Evolutionary conservation across 2,329 filamentous ascomycete genomes (phyloP).

Genomic region (Raffaelea ambrosiae): DNA sequence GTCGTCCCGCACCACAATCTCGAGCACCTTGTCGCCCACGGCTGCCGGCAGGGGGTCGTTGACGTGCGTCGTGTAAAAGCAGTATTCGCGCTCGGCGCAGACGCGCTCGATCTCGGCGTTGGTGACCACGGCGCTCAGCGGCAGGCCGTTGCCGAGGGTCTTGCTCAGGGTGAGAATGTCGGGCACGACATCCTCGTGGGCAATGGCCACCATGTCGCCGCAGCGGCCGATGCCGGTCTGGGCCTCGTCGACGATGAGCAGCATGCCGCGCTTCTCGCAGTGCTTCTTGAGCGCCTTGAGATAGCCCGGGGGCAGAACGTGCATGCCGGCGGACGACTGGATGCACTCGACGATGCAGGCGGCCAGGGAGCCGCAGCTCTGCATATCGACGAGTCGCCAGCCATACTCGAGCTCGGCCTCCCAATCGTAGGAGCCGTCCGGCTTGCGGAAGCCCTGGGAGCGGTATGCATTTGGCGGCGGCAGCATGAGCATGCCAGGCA

Average conservation of each 20-base stretch:
- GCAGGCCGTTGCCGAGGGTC: conserved; percentile 36
- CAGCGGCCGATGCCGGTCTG: conserved; percentile 50
- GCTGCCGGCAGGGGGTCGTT: conserved; percentile 54
- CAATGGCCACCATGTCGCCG: conserved; percentile 50
- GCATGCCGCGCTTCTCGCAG: conserved; percentile 45
- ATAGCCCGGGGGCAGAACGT: conserved; percentile 46
- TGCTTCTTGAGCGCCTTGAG: conserved; percentile 40
- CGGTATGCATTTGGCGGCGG: conserved; percentile 54
- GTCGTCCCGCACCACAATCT: conserved; percentile 49
- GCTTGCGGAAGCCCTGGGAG: conserved; percentile 44
- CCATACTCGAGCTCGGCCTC: conserved; percentile 54
- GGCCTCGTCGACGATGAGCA: conserved; percentile 52
- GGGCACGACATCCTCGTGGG: conserved; percentile 33
- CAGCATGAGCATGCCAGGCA: conserved; percentile 49
- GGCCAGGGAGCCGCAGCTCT: conserved; percentile 50
- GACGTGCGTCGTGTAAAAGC: conserved; percentile 54
- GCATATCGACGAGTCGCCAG: conserved; percentile 50
- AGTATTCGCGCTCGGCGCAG: conserved; percentile 38
- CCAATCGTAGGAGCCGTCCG: conserved; percentile 58
- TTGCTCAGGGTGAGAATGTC: conserved; percentile 45
- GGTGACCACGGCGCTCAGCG: conserved; percentile 49
- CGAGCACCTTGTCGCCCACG: conserved; percentile 52
- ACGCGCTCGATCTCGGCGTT: conserved; percentile 41
- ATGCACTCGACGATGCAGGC: conserved; percentile 57
- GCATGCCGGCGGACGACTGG: conserved; percentile 46